Evolutionary conservation across 2,329 filamentous ascomycete species (phyloP).

Genomic region (Trichoderma gracile): DNA sequence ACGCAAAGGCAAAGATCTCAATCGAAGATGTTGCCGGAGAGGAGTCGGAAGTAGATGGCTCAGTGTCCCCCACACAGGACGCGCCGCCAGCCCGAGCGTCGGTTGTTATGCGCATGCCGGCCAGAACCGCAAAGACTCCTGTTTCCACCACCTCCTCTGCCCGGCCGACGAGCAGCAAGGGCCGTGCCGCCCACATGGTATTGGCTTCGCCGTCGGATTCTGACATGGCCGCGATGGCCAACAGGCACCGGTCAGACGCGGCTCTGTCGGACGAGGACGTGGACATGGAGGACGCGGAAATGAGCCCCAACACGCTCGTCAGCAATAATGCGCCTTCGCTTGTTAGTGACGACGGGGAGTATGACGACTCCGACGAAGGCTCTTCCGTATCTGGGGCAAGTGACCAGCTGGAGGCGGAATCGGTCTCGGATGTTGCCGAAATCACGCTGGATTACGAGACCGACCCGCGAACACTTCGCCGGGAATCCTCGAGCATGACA

Average conservation of each 20-base stretch:
- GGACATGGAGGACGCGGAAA: conserved; percentile 58
- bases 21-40: conserved; percentile 56
- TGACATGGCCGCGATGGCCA: conserved; percentile 28
- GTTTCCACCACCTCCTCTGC: conserved; percentile 45
- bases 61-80: conserved; percentile 27
- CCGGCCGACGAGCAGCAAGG: conserved; percentile 61
- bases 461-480: conserved; percentile 48
- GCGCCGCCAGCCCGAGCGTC: conserved; percentile 38
- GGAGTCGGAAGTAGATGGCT: conserved; percentile 48
- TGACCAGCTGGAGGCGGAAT: conserved; percentile 59
- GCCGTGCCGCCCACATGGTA: conserved; percentile 44
- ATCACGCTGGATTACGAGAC: conserved; percentile 62
- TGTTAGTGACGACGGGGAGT: conserved; percentile 78
- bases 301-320: conserved; percentile 68
- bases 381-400: conserved; percentile 61
- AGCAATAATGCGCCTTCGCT: conserved; percentile 78
- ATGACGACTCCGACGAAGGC: conserved; percentile 68
- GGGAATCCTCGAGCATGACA: conserved; percentile 46
- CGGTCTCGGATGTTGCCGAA: conserved; percentile 61
- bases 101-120: conserved; percentile 60
- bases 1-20: conserved; percentile 57
- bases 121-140: conserved; percentile 54
- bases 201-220: conserved; percentile 42
- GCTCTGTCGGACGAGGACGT: conserved; percentile 48
- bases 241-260: conserved; percentile 29